Evolutionary conservation across 352 stramenopile genomes (phyloP), one percentile per base, ranked within the genome.

Genomic region (Pythium aristosporum): DNA sequence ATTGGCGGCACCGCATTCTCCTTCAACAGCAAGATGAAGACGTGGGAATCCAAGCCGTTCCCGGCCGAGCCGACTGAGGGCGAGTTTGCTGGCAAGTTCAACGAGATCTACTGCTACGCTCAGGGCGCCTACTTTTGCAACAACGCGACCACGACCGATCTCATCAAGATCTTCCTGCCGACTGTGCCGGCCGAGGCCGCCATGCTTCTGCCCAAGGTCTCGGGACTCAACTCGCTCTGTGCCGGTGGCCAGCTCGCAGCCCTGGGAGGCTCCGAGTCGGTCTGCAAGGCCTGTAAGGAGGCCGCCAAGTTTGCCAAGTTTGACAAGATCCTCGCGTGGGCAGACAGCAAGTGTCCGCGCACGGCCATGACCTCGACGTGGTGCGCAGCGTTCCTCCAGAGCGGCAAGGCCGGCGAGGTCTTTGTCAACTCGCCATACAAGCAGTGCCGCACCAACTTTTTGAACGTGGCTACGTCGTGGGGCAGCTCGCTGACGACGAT

Each of bases 121-220:
- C 83, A 94, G 47, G 85, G 84, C 25, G 87, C 86, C 46, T 92
- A 89, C 64, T 88, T 86, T 50, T 96, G 87, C 69, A 96, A 92
- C 69, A 83, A 86, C 39, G 84, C 84, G 30, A 87, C 73, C n/a
- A 73, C 81, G 1, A 58, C 73, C 36, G 77, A 89, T 36, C 61
- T 82, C 8, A 74, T 89, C 53, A 55, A 74, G 37, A 77, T 83
- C 8, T 95, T 95, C 48, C 67, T 90, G 50, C 81, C 87, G 0
- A 74, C 73, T 15, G 73, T 80, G 7, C 74, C 72, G 5, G 64
- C 70, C 7, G 61, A 65, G 10, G 58, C 79, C 28, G 61, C 73
- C 7, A 67, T 67, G 21, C 36, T 89, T 61, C 67, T 95, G 51
- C 82, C 86, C 20, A 76, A 92, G 41, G 73, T 77, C 8, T 76